Base-by-base conservation (phyloP, 2,329 filamentous ascomycete species). In the Ploettnerulaceae sp. region DNA sequence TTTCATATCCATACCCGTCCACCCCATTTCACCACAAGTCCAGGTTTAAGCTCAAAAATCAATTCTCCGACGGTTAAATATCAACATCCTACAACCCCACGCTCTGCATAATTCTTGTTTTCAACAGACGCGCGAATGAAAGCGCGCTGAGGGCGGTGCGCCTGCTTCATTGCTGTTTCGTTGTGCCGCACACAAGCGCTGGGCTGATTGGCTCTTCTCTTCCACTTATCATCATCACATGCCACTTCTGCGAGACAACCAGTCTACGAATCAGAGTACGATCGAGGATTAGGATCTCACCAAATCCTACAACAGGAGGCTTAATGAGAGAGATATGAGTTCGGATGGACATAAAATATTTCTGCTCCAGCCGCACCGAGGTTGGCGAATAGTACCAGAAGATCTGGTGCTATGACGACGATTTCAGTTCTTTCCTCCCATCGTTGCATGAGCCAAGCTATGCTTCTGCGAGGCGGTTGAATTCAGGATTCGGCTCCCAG, bases 171-270 rank as follows among this genome's bases (percentile, higher is more conserved):
- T 47, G 48, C 43, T 29, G 24, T n/a, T 9, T 12, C n/a, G n/a
- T 38, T 43, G 40, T 33, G 43, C 38, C 48, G 48, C 38, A 21
- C 24, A 11, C 33, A 50, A 50, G 43, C 48, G 48, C 38, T 17
- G 31, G 39, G n/a, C n/a, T n/a, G n/a, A n/a, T n/a, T n/a, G n/a
- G n/a, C n/a, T n/a, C n/a, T n/a, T n/a, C n/a, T 26, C 28, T 17
- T 12, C 6, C 8, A 14, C 22, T 46, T 34, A 38, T 33, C 34
- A 38, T 44, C 48, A 47, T 50, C 48, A 50, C 43, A 38, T 50
- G 48, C 20, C 25, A 40, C 25, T 40, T 21, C 25, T 22, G 36
- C 37, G n/a, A 17, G 24, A 15, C 14, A 26, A 12, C 24, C 31
- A 7, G 37, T 31, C 25, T 29, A 24, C 37, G 37, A 40, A 26